Percentiles rank a stretch among this genome's conserved stretches.
phyloP scores from a whole-genome alignment of 108 stramenopile species.

The Ochromonas danica region DNA sequence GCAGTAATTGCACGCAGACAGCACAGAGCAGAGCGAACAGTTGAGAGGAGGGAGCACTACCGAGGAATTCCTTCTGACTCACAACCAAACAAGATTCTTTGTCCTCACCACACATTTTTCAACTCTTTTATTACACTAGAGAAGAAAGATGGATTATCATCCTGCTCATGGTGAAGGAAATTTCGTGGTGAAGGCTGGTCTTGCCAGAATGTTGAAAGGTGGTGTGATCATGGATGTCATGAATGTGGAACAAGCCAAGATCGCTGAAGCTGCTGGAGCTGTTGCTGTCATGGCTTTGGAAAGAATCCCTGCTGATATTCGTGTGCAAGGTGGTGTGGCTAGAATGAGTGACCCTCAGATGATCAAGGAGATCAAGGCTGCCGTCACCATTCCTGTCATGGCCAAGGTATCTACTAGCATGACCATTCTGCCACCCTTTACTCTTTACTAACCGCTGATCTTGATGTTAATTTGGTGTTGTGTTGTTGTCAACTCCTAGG shows the following conservation, averaged over 20 bases:
- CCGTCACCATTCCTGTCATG: constrained; percentile 99
- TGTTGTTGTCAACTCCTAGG: constrained; percentile 50
- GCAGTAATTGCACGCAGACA: no score
- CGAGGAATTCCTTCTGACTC: no score
- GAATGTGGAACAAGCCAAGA: constrained; percentile 79
- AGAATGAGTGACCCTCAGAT: constrained; percentile 96
- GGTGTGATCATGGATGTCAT: constrained; percentile 96
- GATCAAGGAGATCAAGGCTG: constrained; percentile 95
- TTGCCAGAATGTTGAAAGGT: constrained; percentile 96
- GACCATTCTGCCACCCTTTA: not conserved
- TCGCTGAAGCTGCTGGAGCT: constrained; percentile 90
- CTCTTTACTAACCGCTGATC: not conserved
- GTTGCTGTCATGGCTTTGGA: constrained; percentile 99
- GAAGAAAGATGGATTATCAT: no score
- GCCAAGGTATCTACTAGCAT: constrained; percentile 70
- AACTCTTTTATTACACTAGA: no score
- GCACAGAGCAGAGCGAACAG: no score
- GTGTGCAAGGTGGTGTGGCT: constrained; percentile 95
- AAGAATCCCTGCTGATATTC: constrained; percentile 98
- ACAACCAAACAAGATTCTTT: no score
- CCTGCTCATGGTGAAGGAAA: constrained; percentile 62
- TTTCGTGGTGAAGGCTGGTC: constrained; percentile 82
- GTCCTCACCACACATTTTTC: no score
- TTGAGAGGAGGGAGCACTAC: no score
- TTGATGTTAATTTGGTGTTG: not conserved